Base-by-base conservation (phyloP, 331 rosid genomes). In the Erythrophleum ivorense region DNA sequence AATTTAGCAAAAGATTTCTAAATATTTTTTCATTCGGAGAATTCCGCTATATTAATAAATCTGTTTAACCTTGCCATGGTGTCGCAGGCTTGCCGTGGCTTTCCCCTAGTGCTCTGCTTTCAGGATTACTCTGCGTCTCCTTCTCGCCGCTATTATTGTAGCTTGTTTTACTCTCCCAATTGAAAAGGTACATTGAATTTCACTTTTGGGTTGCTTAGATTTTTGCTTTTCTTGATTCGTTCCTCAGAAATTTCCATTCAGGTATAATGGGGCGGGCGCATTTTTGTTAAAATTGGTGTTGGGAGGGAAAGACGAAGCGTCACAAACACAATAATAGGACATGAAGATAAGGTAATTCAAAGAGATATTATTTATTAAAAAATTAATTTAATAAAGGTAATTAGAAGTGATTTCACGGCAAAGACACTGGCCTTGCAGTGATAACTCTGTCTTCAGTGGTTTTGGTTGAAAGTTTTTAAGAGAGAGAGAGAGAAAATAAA, bases 111-210 rank as follows among this genome's bases (percentile, higher is more conserved):
- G 87, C 67, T 90, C 97, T 19, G 91, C 91, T 65, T 87, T 94
- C 82, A 87, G 96, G 89, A 88, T 94, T 89, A 50, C 94, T 52
- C 75, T 94, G 41, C 91, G 94, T 34, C 80, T 91, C 80, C 94
- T 96, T 29, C 4, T 91, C 34, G 94, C 92, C 49, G 95, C 95
- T 14, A 90, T 87, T 6, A 68, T 89, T 16, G 7, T 60, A 36
- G 98, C 99, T 13, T 96, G 93, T 68, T 89, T 92, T 69, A 93
- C 99, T 78, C 97, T 96, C 67, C 99, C 99, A 34, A 45, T 94
- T 33, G 99, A 96, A 73, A 91, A 94, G 99, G 98, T 95, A 0
- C 12, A 11, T 68, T 53, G 71, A 34, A 11, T 64, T 64, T 33
- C 10, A 31, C 31, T 74, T 60, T 53, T 72, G 77, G 77, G 15